Evolutionary conservation across 164 flowering plant species (phyloP), one percentile per base, ranked within the genome.

Genomic region (Magnolia kwangsiensis): DNA sequence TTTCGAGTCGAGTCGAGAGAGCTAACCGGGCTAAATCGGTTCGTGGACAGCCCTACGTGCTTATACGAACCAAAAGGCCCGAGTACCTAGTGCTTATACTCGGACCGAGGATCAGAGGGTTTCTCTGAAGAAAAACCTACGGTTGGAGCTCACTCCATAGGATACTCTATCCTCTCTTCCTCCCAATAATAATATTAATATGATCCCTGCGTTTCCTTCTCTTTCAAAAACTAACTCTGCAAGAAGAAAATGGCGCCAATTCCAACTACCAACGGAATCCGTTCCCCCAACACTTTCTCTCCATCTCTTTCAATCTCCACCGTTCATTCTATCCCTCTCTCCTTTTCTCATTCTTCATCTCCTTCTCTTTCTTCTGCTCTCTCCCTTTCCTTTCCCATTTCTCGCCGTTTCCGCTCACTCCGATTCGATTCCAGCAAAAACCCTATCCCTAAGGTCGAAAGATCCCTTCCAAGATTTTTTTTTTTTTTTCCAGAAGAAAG

Each of bases 361-460:
- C 79, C 20, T 63, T 68, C 61, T 31, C 8, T 80, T 78, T 80
- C 58, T 63, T 78, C 80, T 69, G 66, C 72, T 67, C 73, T 67
- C 24, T 27, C 79, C 63, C 73, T 73, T 51, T 80, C 73, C 69
- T 45, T 69, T 21, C 77, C 77, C 31, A 51, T 75, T 63, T 63
- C 79, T 45, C 69, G 27, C 31, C 76, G 51, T 31, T 59, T 67
- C 55, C 81, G 61, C 31, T 81, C 81, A 37, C 68, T 49, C 24
- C 51, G 68, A 20, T 4, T 64, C 61, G 72, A 31, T 45, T 55
- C 71, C 24, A 76, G 69, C 21, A 77, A 31, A 58, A 78, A 67
- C 73, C 74, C 83, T 13, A 79, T 72, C 65, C 64, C 80, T 19
- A 83, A 79, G 85, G 87, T 86, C 49, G 13, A 50, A 8, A 27